Evolutionary conservation across 768 basidiomycete species (phyloP).

Genomic region (Hebeloma cylindrosporum): DNA sequence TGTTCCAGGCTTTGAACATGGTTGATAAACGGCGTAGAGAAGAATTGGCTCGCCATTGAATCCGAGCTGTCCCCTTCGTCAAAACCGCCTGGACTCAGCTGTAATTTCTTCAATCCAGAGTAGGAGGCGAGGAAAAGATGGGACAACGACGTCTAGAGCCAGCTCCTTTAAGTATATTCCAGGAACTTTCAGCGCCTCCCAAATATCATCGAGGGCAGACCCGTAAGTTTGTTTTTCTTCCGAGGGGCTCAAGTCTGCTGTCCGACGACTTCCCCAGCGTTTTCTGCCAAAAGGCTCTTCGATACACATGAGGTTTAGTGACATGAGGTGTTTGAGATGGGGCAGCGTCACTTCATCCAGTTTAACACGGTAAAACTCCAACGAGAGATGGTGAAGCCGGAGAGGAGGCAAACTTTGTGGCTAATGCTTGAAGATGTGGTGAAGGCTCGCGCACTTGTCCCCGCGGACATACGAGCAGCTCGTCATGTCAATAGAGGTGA

Average conservation of each 20-base stretch:
- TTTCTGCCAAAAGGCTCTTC: constrained; percentile 6
- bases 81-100: not conserved
- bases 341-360: constrained; percentile 11
- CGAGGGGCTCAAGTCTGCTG: not conserved
- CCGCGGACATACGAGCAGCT: not conserved
- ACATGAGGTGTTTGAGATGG: constrained; percentile 11
- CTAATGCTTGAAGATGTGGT: constrained; percentile 15
- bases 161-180: constrained; percentile 6
- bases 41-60: constrained; percentile 8
- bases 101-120: constrained; percentile 11
- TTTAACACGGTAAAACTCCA: not conserved
- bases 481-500: constrained; percentile 10
- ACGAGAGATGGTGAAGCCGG: constrained; percentile 9
- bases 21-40: not conserved
- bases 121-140: constrained; percentile 12
- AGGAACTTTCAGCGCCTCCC: not conserved
- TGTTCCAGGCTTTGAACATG: constrained; percentile 7
- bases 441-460: constrained; percentile 13
- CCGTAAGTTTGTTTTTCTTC: constrained; percentile 2
- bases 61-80: not conserved
- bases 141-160: not conserved
- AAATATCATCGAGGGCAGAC: constrained; percentile 5
- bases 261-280: constrained; percentile 1
- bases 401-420: constrained; percentile 7
- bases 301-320: constrained; percentile 6